Conservation (phyloP, 2,329 filamentous ascomycete genomes). For the Neoarthrinium moseri region DNA sequence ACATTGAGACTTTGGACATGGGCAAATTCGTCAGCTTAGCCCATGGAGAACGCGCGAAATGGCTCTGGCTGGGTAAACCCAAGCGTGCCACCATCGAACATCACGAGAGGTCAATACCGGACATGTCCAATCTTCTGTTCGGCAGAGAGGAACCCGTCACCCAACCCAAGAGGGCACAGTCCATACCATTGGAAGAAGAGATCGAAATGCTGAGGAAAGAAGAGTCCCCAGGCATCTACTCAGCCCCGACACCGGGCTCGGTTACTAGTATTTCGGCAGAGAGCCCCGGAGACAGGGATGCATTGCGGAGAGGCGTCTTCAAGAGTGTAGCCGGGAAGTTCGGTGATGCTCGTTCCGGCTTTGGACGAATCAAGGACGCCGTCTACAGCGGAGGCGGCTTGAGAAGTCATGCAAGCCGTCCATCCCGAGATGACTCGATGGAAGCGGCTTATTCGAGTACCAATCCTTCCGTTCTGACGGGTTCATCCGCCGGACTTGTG, state of each 20-base stretch:
- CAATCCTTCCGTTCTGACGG: slow-evolving; percentile 34
- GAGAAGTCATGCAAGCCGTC: slow-evolving; percentile 52
- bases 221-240: slow-evolving; percentile 42
- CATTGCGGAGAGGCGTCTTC: slow-evolving; percentile 65
- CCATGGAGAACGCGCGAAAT: slow-evolving; percentile 82
- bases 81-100: slow-evolving; percentile 57
- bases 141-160: slow-evolving; percentile 55
- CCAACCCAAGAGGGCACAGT: slow-evolving; percentile 49
- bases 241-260: slow-evolving; percentile 42
- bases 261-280: slow-evolving; percentile 46
- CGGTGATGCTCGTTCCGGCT: slow-evolving; percentile 76
- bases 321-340: slow-evolving; percentile 78
- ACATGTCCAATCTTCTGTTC: slow-evolving; percentile 48
- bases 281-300: slow-evolving; percentile 51
- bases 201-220: slow-evolving; percentile 42
- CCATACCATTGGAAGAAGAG: slow-evolving; percentile 53
- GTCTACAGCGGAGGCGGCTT: slow-evolving; percentile 58
- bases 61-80: slow-evolving; percentile 92
- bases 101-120: slow-evolving; percentile 44
- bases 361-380: slow-evolving; percentile 83
- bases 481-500: slow-evolving; percentile 30
- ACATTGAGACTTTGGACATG: slow-evolving; percentile 89
- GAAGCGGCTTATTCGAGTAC: slow-evolving; percentile 34
- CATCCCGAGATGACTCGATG: slow-evolving; percentile 56
- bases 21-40: slow-evolving; percentile 78